phyloP scores from a whole-genome alignment of 1,284 basidiomycete genomes.

The Moesziomyces aphidis region DNA sequence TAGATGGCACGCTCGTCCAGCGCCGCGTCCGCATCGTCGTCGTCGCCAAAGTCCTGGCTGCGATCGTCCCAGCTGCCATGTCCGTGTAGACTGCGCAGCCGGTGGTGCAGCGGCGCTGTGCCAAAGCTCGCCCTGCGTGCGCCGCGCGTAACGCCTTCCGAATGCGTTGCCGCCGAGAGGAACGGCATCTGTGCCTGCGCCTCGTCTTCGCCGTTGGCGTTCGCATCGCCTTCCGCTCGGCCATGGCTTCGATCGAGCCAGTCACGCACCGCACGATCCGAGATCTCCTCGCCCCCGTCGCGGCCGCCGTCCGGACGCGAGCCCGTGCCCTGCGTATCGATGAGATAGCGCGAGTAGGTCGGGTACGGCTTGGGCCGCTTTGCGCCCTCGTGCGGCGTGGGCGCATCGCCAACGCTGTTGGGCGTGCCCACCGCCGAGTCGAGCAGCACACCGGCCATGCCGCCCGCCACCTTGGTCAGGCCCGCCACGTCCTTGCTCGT shows the following conservation, averaged over 20 bases:
- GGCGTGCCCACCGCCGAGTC: conserved; percentile 40
- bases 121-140: conserved; percentile 31
- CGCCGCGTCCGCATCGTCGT: conserved; percentile 63
- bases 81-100: conserved; percentile 23
- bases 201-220: conserved; percentile 1
- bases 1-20: conserved; percentile 21
- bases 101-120: conserved; percentile 22
- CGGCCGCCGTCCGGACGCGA: conserved; percentile 2
- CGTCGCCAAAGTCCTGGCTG: conserved; percentile 67
- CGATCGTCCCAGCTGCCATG: conserved; percentile 59
- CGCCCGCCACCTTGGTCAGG: conserved; percentile 14
- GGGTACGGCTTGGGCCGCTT: conserved; percentile 41
- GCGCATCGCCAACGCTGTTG: conserved; percentile 18
- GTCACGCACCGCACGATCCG: conserved; percentile 17
- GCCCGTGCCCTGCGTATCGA: conserved; percentile 14
- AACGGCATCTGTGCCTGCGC: conserved; percentile 20
- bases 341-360: conserved; percentile 27
- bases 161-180: conserved; percentile 16
- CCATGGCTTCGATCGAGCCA: conserved; percentile 32
- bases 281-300: conserved; percentile 5
- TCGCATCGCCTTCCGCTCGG: background rate
- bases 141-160: conserved; percentile 4
- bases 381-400: conserved; percentile 7
- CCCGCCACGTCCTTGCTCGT: conserved; percentile 28
- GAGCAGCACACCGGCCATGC: conserved; percentile 1